Percentiles rank a stretch among this genome's conserved stretches.
Conservation (phyloP, 2,329 filamentous ascomycete species). For the Boeremia lycopersici region DNA sequence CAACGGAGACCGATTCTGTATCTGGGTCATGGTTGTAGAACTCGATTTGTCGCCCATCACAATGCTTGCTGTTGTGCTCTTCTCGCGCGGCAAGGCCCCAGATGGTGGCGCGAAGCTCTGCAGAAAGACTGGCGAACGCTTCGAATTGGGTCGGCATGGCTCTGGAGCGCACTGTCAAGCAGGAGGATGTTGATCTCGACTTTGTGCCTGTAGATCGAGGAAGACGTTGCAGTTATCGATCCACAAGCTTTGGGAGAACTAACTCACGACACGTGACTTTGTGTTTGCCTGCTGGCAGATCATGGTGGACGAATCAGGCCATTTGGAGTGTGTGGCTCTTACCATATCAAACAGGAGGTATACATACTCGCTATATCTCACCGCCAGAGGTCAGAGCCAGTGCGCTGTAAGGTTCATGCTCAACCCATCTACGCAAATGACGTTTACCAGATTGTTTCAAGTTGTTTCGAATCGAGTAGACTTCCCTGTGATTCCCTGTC, state of each 20-base stretch:
- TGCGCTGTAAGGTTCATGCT: neutral
- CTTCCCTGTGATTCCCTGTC: neutral
- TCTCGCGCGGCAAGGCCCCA: neutral
- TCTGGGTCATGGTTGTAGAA: neutral
- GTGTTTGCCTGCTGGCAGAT: no score
- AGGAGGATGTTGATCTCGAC: neutral
- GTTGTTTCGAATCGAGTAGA: constrained; percentile 5
- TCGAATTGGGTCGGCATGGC: neutral
- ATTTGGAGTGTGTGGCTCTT: no score
- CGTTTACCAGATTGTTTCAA: constrained; percentile 5
- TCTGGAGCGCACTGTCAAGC: neutral
- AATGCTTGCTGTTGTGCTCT: neutral
- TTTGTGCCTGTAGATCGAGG: neutral
- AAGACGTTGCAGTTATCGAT: neutral
- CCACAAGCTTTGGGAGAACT: neutral
- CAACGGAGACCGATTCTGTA: neutral
- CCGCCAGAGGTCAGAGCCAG: neutral
- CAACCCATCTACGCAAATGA: neutral
- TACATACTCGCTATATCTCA: no score
- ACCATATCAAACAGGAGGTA: no score
- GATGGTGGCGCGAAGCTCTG: constrained; percentile 2
- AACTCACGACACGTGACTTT: no score
- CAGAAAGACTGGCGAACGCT: constrained; percentile 2
- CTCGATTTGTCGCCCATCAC: neutral
- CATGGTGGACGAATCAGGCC: no score